Percentiles rank a stretch among this genome's conserved stretches.
phyloP scores from a whole-genome alignment of 2,329 filamentous ascomycete species.

The Aspergillus versicolor region DNA sequence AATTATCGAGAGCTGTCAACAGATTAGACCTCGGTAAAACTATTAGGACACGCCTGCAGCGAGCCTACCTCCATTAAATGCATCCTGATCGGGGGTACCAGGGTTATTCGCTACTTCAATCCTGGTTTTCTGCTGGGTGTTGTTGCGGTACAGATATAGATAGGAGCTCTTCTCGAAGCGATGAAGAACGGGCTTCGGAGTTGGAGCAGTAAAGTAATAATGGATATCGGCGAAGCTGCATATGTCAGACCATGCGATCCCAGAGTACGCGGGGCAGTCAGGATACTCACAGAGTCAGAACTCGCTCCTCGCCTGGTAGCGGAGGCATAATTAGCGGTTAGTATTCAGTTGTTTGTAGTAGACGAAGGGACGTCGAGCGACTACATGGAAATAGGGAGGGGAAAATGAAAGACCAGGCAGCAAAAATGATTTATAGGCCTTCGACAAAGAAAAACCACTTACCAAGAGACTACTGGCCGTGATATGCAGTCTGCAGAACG shows the following conservation, averaged over 20 bases:
- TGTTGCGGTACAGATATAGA: constrained; percentile 63
- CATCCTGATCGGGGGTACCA: constrained; percentile 63
- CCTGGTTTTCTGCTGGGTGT: constrained; percentile 52
- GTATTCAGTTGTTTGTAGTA: constrained; percentile 5
- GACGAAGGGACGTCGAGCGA: neutral
- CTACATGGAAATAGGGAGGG: neutral
- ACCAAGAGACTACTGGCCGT: constrained; percentile 14
- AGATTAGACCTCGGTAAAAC: neutral
- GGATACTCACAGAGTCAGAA: constrained; percentile 46
- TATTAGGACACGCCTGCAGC: constrained; percentile 6
- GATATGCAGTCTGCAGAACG: constrained; percentile 18
- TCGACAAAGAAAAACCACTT: constrained; percentile 11
- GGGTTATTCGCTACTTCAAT: constrained; percentile 65
- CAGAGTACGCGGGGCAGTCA: constrained; percentile 20
- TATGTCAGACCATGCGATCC: neutral
- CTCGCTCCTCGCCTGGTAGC: constrained; percentile 45
- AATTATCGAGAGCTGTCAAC: constrained; percentile 49
- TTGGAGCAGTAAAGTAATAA: constrained; percentile 61
- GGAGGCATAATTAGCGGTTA: constrained; percentile 42
- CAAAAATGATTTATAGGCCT: constrained; percentile 4
- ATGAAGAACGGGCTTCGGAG: constrained; percentile 56
- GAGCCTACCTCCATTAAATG: constrained; percentile 58
- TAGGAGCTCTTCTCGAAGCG: constrained; percentile 66
- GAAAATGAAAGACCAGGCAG: constrained; percentile 3
- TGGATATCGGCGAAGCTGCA: constrained; percentile 63